Conservation (phyloP, 495 filamentous ascomycete genomes). For the Daldinia loculata region DNA sequence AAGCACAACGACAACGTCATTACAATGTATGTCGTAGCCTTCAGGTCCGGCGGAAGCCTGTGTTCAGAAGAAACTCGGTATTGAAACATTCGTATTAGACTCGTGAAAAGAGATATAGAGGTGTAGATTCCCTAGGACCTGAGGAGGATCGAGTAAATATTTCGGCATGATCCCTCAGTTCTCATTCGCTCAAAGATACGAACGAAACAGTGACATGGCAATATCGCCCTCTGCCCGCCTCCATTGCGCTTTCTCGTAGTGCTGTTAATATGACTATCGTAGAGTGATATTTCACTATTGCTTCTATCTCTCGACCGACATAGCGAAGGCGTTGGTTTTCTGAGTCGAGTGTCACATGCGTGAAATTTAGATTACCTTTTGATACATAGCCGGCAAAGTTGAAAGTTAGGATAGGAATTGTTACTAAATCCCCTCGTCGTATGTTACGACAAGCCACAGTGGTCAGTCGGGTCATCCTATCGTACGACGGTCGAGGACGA, state of each 20-base stretch:
- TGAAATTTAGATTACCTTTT: background rate
- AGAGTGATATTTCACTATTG: background rate
- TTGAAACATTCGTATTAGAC: background rate
- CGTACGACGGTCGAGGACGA: slow-evolving; percentile 22
- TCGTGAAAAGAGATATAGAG: background rate
- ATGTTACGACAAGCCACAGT: slow-evolving; percentile 29
- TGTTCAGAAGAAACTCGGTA: background rate
- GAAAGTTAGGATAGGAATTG: background rate
- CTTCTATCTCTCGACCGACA: background rate
- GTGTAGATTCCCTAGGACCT: background rate
- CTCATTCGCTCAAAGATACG: background rate
- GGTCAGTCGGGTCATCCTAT: slow-evolving; percentile 22
- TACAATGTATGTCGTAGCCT: background rate
- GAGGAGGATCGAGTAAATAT: background rate
- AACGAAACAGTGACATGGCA: background rate
- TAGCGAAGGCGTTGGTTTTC: background rate
- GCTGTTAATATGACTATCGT: background rate
- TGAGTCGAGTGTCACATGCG: background rate
- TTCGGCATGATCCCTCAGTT: background rate
- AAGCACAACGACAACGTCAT: background rate
- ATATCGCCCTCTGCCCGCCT: background rate
- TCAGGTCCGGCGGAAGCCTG: background rate
- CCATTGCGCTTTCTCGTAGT: background rate
- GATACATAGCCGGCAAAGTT: background rate
- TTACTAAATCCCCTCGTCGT: slow-evolving; percentile 9